A percentile compares a stretch with the other conserved stretches of the same genome.
These are phyloP conservation scores for Thalassiosira profunda DNA, from an alignment of 108 stramenopile genomes.

Conservation along the genomic window DNA sequence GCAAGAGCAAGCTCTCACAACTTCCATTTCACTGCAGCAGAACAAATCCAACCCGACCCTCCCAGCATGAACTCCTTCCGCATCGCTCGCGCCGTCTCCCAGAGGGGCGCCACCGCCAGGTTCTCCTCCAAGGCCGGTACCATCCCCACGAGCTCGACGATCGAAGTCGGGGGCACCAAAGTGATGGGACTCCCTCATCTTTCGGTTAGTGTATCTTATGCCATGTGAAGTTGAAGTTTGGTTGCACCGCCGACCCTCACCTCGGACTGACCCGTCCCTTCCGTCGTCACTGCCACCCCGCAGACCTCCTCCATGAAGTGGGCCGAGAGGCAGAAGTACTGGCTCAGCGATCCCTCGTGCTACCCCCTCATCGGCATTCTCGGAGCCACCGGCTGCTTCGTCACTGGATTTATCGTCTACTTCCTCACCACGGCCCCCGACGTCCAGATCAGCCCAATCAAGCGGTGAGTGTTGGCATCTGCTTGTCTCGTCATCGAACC, in stretches of 20 bases:
- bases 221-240: background rate
- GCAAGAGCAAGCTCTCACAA: too few species aligned
- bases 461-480: conserved; percentile 24
- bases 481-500: background rate
- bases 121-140: conserved; percentile 28
- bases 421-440: conserved; percentile 26
- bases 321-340: conserved; percentile 46
- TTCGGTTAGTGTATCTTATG: conserved; percentile 17
- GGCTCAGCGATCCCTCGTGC: conserved; percentile 30
- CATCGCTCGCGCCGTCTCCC: conserved; percentile 19
- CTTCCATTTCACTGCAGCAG: too few species aligned
- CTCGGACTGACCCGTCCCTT: background rate
- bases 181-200: conserved; percentile 30
- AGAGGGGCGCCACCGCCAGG: conserved; percentile 15
- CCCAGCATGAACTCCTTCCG: conserved; percentile 32
- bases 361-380: conserved; percentile 35
- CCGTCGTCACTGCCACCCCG: background rate
- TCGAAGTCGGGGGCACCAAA: conserved; percentile 25
- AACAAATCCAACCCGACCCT: too few species aligned
- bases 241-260: background rate
- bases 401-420: conserved; percentile 18
- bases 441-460: conserved; percentile 38
- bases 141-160: conserved; percentile 24
- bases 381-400: conserved; percentile 13
- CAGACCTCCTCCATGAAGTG: conserved; percentile 44